Evolutionary conservation across 78 protist genomes (phyloP), one percentile per base, ranked within the genome.

Genomic region (Ministeria vibrans): DNA sequence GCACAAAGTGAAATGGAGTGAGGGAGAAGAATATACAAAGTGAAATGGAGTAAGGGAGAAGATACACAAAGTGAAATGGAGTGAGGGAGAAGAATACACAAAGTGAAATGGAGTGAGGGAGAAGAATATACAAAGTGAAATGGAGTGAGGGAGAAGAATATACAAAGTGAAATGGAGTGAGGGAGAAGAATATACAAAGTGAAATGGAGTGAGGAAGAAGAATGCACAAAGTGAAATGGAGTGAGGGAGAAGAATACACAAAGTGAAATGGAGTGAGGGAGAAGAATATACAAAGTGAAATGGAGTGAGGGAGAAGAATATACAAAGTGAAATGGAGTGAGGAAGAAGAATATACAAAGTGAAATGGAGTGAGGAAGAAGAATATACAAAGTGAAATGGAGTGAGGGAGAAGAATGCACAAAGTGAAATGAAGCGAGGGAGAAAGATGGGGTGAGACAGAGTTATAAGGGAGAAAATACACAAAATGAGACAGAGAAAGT

Each of bases 131-230:
- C 27, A 38, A 15, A 68, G 41, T 20, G 41, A 68, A 61, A 5
- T 51, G 30, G 49, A 9, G 83, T 9, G 38, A 39, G 49, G 15
- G 38, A 38, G 72, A 39, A 9, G 15, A 15, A 39, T 9, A 68
- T 63, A 5, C 83, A 76, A 66, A 9, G 83, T 41, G 45, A 79
- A 9, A 49, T 9, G n/a, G 55, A 49, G 55, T 49, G 9, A 49
- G 55, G 9, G 55, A 9, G n/a, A 49, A 49, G n/a, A 5, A 34
- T 28, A 20, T 27, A 11, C 51, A 71, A 43, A 70, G 38, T 7
- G 44, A 66, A 15, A 23, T 6, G n/a, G 27, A 9, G 51, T 6
- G 76, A 30, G n/a, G 7, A 3, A 28, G 76, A 69, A 13, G 4
- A 5, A 34, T 28, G 30, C 15, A 11, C 51, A 71, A 75, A 70